phyloP scores from a whole-genome alignment of 352 stramenopile genomes.

The Thalassiosira exigua region DNA sequence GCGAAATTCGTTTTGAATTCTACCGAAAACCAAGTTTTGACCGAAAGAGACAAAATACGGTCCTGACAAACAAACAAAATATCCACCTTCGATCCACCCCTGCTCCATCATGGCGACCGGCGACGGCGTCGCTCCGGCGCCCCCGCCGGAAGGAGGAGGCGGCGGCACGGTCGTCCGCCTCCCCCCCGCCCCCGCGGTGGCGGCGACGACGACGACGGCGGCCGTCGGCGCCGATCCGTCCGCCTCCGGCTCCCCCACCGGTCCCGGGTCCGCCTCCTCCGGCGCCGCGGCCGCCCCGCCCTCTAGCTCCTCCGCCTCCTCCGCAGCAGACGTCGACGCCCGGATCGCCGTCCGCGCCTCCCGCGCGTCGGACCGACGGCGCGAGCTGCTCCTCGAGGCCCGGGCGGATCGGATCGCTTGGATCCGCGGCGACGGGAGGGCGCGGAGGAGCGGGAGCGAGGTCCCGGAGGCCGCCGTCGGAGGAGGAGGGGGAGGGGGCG shows the following conservation, averaged over 20 bases:
- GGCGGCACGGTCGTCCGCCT: neutral
- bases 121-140: neutral
- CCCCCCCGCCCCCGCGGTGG: neutral
- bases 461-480: neutral
- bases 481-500: neutral
- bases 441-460: neutral
- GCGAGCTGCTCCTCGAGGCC: slow-evolving; percentile 68
- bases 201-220: too few species aligned
- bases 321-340: slow-evolving; percentile 1
- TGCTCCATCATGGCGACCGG: too few species aligned
- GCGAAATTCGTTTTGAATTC: too few species aligned
- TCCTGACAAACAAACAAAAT: too few species aligned
- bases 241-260: neutral
- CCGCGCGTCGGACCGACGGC: slow-evolving; percentile 59
- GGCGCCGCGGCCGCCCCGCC: too few species aligned
- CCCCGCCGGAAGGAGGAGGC: too few species aligned
- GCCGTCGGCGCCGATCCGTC: neutral
- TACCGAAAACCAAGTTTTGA: too few species aligned
- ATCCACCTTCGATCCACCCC: too few species aligned
- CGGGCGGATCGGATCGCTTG: slow-evolving; percentile 63
- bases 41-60: too few species aligned
- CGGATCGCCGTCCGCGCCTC: slow-evolving; percentile 26
- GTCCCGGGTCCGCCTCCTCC: too few species aligned
- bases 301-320: neutral
- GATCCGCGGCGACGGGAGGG: slow-evolving; percentile 30